Conservation (phyloP, 306 rosid genomes). For the Hippophae gyantsensis region DNA sequence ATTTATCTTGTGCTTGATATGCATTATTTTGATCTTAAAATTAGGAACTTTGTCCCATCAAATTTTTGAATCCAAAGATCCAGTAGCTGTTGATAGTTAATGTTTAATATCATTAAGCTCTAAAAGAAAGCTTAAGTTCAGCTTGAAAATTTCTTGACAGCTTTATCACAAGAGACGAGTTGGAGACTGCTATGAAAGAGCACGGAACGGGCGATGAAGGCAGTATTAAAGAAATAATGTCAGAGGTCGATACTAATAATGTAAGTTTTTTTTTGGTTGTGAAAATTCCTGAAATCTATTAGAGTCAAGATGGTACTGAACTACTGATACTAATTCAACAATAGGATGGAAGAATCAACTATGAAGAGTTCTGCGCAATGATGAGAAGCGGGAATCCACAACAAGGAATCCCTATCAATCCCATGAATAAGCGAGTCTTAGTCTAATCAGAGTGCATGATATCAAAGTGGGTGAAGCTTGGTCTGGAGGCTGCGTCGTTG, state of each 20-base stretch:
- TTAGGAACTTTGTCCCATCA: too few species aligned
- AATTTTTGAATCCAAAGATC: too few species aligned
- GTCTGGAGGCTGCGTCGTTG: slow-evolving; percentile 13
- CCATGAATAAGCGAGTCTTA: too few species aligned
- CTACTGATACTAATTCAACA: slow-evolving; percentile 19
- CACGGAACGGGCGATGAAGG: slow-evolving; percentile 77
- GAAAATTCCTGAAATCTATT: slow-evolving; percentile 8
- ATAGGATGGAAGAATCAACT: slow-evolving; percentile 92
- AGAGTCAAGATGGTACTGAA: slow-evolving; percentile 7
- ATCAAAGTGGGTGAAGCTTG: slow-evolving; percentile 9
- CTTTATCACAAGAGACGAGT: slow-evolving; percentile 71
- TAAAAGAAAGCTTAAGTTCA: slow-evolving; percentile 1
- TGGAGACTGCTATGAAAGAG: slow-evolving; percentile 84
- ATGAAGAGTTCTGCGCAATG: slow-evolving; percentile 80
- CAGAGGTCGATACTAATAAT: slow-evolving; percentile 89
- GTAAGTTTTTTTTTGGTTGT: slow-evolving; percentile 41
- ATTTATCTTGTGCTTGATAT: too few species aligned
- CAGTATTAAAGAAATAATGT: slow-evolving; percentile 75
- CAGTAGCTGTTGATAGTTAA: too few species aligned
- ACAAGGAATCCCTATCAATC: slow-evolving; percentile 13
- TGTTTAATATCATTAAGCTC: slow-evolving; percentile 1
- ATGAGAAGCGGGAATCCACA: slow-evolving; percentile 86
- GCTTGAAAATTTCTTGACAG: slow-evolving; percentile 33
- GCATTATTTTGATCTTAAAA: too few species aligned
- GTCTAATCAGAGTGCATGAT: too few species aligned